Evolutionary conservation across 768 basidiomycete species (phyloP).

Genomic region (Mycena rebaudengoi): DNA sequence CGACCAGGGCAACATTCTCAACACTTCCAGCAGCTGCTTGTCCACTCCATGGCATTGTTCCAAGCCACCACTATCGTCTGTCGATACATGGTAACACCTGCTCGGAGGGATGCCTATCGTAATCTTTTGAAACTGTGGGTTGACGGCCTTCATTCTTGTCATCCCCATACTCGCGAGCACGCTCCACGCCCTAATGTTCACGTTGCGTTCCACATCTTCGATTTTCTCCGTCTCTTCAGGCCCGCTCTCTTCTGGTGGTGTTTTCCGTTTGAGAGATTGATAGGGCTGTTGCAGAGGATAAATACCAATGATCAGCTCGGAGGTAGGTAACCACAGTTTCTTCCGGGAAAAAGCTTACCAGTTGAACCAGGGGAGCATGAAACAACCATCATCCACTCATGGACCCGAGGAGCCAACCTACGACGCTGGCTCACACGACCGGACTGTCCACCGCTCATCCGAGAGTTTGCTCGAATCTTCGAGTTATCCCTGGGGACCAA

Average conservation of each 20-base stretch:
- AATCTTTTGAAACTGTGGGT: constrained; percentile 33
- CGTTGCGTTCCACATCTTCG: constrained; percentile 38
- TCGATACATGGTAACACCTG: constrained; percentile 14
- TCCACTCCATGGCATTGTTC: constrained; percentile 38
- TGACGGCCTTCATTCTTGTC: constrained; percentile 25
- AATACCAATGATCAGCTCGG: constrained; percentile 42
- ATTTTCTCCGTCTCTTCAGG: constrained; percentile 45
- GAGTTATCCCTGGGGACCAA: constrained; percentile 12
- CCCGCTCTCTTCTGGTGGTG: constrained; percentile 47
- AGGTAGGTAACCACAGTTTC: constrained; percentile 3
- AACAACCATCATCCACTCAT: constrained; percentile 15
- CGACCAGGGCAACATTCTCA: not conserved
- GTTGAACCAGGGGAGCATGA: constrained; percentile 12
- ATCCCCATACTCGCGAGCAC: constrained; percentile 32
- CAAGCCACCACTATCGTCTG: constrained; percentile 32
- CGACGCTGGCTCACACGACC: constrained; percentile 28
- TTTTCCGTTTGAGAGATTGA: constrained; percentile 47
- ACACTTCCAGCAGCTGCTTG: constrained; percentile 24
- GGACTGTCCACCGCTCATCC: constrained; percentile 18
- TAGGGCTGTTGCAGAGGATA: constrained; percentile 44
- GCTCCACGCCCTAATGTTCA: constrained; percentile 18
- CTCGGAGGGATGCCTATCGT: constrained; percentile 19
- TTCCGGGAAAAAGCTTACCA: not conserved
- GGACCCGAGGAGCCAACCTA: constrained; percentile 19
- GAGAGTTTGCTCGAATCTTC: constrained; percentile 11